phyloP scores from a whole-genome alignment of 2,329 filamentous ascomycete genomes.

The Westerdykella sp. region DNA sequence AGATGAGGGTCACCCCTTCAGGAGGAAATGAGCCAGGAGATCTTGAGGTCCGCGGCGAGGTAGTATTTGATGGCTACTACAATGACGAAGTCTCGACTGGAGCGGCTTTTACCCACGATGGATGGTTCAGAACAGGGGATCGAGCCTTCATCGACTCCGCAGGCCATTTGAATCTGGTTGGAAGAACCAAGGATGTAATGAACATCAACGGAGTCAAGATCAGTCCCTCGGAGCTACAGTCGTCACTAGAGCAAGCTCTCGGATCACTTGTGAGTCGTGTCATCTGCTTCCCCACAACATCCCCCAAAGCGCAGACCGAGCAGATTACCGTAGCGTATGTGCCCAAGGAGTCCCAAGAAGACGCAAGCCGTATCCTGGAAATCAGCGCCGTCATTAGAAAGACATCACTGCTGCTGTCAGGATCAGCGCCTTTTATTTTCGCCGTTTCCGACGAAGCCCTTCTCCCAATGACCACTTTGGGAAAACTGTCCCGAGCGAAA shows the following conservation, averaged over 20 bases:
- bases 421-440: slow-evolving; percentile 20
- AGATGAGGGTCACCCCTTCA: slow-evolving; percentile 35
- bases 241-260: neutral
- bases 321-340: slow-evolving; percentile 3
- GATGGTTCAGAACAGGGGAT: slow-evolving; percentile 25
- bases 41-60: slow-evolving; percentile 17
- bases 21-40: slow-evolving; percentile 14
- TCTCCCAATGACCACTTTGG: slow-evolving; percentile 36
- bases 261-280: neutral
- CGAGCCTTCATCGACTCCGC: slow-evolving; percentile 16
- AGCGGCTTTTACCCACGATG: slow-evolving; percentile 14
- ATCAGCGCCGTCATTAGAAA: neutral
- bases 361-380: neutral
- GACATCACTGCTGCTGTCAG: neutral
- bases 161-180: slow-evolving; percentile 15
- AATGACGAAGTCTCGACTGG: slow-evolving; percentile 24
- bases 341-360: neutral
- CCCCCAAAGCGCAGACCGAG: slow-evolving; percentile 1
- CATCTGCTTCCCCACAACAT: neutral
- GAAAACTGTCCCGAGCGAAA: slow-evolving; percentile 40
- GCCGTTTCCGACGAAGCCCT: slow-evolving; percentile 13
- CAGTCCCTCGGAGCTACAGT: slow-evolving; percentile 11
- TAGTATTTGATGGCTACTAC: slow-evolving; percentile 39
- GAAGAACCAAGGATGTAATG: slow-evolving; percentile 20
- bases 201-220: slow-evolving; percentile 27